These are phyloP conservation scores for Aspergillus sp. DNA, from an alignment of 2,329 filamentous ascomycete species.

Conservation along the genomic window DNA sequence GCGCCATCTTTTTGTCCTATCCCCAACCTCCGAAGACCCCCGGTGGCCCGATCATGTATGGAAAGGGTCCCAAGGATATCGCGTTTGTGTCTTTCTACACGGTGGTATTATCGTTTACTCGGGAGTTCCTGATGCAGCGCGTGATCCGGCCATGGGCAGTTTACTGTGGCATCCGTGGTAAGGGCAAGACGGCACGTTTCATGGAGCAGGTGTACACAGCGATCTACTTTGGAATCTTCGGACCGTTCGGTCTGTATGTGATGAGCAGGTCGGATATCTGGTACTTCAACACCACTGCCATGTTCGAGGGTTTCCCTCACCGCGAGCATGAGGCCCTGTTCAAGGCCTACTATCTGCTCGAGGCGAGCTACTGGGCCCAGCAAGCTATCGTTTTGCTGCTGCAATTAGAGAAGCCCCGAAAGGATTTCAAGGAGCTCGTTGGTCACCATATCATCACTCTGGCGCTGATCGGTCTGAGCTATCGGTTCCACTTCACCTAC, in stretches of 20 bases:
- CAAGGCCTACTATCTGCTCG: slow-evolving; percentile 94
- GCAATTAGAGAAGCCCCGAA: slow-evolving; percentile 85
- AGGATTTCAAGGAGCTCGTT: slow-evolving; percentile 92
- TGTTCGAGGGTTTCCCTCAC: slow-evolving; percentile 89
- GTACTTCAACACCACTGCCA: slow-evolving; percentile 89
- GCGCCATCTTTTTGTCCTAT: slow-evolving; percentile 89
- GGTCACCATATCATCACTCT: slow-evolving; percentile 88
- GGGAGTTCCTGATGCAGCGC: slow-evolving; percentile 94
- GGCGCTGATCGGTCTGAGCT: slow-evolving; percentile 76
- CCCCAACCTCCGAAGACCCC: slow-evolving; percentile 55
- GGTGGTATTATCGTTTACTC: slow-evolving; percentile 83
- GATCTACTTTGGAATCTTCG: slow-evolving; percentile 79
- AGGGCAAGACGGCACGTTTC: slow-evolving; percentile 80
- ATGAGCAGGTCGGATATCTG: slow-evolving; percentile 89
- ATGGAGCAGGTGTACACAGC: slow-evolving; percentile 97
- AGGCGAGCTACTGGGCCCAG: slow-evolving; percentile 94
- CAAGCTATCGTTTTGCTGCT: slow-evolving; percentile 84
- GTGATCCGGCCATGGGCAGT: slow-evolving; percentile 72
- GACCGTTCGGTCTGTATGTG: slow-evolving; percentile 80
- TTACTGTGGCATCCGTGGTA: slow-evolving; percentile 62
- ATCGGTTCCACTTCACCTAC: slow-evolving; percentile 95
- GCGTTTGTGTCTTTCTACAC: slow-evolving; percentile 88
- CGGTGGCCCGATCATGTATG: slow-evolving; percentile 63
- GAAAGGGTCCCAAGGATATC: slow-evolving; percentile 81
- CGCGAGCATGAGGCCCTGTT: slow-evolving; percentile 71